Evolutionary conservation across 805 yeast genomes (phyloP).

Genomic region (Cyberlindnera mrakii): DNA sequence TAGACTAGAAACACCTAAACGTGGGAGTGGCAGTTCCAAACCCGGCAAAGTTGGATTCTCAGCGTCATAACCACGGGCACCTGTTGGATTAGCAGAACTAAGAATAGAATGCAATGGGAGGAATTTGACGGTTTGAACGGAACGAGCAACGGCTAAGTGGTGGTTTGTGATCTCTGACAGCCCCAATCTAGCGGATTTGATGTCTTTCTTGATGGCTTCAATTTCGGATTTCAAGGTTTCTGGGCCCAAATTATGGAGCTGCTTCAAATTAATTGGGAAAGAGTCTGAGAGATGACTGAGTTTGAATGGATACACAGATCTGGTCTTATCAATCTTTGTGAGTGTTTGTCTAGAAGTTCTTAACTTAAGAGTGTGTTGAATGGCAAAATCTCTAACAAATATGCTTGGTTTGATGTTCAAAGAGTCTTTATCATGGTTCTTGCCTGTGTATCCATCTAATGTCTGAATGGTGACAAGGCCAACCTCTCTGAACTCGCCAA

Average conservation of each 20-base stretch:
- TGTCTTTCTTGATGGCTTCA: constrained; percentile 42
- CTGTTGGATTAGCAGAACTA: constrained; percentile 59
- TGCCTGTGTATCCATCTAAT: constrained; percentile 58
- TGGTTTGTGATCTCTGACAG: constrained; percentile 74
- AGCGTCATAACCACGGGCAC: constrained; percentile 61
- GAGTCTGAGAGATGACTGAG: constrained; percentile 59
- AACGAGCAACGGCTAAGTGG: constrained; percentile 68
- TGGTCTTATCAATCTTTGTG: constrained; percentile 59
- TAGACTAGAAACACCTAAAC: constrained; percentile 63
- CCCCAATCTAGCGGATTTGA: constrained; percentile 65
- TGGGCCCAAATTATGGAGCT: constrained; percentile 25
- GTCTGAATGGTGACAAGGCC: constrained; percentile 68
- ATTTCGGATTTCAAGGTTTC: constrained; percentile 29
- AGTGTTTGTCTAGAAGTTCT: constrained; percentile 68
- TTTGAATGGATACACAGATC: constrained; percentile 90
- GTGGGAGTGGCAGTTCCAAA: constrained; percentile 69
- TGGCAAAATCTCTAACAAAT: constrained; percentile 82
- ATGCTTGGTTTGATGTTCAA: constrained; percentile 63
- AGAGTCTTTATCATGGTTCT: constrained; percentile 45
- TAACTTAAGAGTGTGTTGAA: constrained; percentile 68
- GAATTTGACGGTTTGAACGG: constrained; percentile 66
- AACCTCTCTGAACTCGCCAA: constrained; percentile 44
- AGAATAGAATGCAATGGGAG: constrained; percentile 64
- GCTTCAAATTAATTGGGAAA: constrained; percentile 50
- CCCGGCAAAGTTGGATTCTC: constrained; percentile 65